Conservation (phyloP, 2,329 filamentous ascomycete species). For the Elsinoe fawcettii region DNA sequence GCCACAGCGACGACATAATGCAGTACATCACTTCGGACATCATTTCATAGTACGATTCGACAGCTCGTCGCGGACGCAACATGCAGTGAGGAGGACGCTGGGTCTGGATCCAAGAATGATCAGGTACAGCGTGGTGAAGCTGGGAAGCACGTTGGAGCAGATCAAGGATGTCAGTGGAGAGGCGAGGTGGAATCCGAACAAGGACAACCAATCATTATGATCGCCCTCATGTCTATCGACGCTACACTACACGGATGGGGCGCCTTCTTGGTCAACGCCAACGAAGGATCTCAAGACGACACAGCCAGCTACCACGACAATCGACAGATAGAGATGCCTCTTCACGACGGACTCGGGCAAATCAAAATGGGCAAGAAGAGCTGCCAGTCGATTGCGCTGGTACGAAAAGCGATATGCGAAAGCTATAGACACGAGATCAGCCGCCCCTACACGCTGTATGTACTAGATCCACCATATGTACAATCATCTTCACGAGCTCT, state of each 20-base stretch:
- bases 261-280: too few relatives aligned
- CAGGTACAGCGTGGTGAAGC: slow-evolving; percentile 75
- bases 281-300: background rate
- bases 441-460: background rate
- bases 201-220: slow-evolving; percentile 23
- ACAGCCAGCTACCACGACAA: too few relatives aligned
- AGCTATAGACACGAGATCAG: background rate
- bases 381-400: background rate
- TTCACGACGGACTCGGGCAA: background rate
- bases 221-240: background rate
- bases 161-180: slow-evolving; percentile 51
- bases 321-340: too few relatives aligned
- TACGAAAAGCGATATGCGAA: slow-evolving; percentile 1
- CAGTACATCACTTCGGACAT: slow-evolving; percentile 75
- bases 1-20: slow-evolving; percentile 70
- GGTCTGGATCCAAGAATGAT: slow-evolving; percentile 86
- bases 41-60: slow-evolving; percentile 99
- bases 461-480: slow-evolving; percentile 2
- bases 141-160: slow-evolving; percentile 60
- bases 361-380: background rate
- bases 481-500: slow-evolving; percentile 7
- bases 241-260: too few relatives aligned
- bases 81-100: slow-evolving; percentile 66
- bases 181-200: slow-evolving; percentile 40
- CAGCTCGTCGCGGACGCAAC: slow-evolving; percentile 62